Evolutionary conservation across 179 eudicot species (phyloP).

Genomic region (Spergularia azorica): DNA sequence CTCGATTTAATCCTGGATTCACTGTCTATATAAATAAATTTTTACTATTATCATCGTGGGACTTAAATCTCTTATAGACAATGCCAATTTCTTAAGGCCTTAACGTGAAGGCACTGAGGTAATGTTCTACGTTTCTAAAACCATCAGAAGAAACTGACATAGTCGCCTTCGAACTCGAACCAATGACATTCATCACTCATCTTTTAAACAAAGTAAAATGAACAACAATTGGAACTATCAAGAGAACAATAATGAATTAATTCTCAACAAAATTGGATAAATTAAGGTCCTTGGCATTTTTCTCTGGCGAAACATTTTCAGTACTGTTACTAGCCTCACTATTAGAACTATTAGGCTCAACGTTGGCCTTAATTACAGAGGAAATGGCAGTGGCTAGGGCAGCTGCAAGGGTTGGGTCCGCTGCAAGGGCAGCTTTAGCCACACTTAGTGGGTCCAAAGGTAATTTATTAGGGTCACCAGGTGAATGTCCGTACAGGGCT

Average conservation of each 20-base stretch:
- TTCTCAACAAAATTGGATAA: constrained; percentile 23
- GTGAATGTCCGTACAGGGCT: constrained; percentile 8
- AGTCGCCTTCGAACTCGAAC: too few relatives aligned
- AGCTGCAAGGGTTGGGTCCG: constrained; percentile 54
- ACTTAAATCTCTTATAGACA: too few relatives aligned
- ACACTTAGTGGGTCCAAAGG: constrained; percentile 28
- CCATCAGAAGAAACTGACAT: too few relatives aligned
- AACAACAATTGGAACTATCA: too few relatives aligned
- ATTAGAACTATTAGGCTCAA: constrained; percentile 16
- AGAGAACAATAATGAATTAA: neutral
- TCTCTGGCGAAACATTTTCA: constrained; percentile 12
- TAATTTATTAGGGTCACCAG: constrained; percentile 13
- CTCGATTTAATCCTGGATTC: too few relatives aligned
- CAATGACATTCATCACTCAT: too few relatives aligned
- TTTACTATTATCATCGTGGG: too few relatives aligned
- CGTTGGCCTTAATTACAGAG: constrained; percentile 44
- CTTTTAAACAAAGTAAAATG: too few relatives aligned
- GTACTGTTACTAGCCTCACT: constrained; percentile 16
- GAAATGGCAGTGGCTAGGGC: constrained; percentile 59
- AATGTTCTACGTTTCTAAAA: too few relatives aligned
- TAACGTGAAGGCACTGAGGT: too few relatives aligned
- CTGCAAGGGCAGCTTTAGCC: constrained; percentile 49
- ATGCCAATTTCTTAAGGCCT: too few relatives aligned
- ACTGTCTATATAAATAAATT: too few relatives aligned
- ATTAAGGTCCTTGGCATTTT: constrained; percentile 17